A percentile compares a stretch with the other conserved stretches of the same genome.
phyloP scores from a whole-genome alignment of 1,139 yeast species.

The Suzukiozyma palmioleophila region DNA sequence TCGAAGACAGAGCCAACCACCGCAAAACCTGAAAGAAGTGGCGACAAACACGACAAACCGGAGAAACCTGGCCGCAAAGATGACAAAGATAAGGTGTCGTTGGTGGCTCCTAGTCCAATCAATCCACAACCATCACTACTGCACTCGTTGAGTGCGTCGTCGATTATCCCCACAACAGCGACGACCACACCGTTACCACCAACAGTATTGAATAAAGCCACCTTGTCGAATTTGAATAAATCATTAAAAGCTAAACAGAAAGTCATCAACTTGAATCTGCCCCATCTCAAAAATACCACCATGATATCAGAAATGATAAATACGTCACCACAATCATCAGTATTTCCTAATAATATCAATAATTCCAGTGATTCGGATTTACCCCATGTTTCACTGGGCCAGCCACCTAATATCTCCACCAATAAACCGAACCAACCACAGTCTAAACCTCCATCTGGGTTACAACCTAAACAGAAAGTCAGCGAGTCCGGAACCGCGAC shows the following conservation, averaged over 20 bases:
- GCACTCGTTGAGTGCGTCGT: conserved; percentile 1
- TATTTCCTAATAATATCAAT: conserved; percentile 19
- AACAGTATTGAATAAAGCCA: conserved; percentile 23
- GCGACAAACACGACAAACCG: background rate
- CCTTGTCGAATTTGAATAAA: conserved; percentile 35
- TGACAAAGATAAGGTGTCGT: background rate
- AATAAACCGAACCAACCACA: background rate
- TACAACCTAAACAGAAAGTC: background rate
- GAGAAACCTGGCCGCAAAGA: background rate
- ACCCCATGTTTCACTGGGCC: background rate
- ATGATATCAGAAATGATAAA: conserved; percentile 32
- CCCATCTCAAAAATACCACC: conserved; percentile 33
- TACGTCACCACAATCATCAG: conserved; percentile 28
- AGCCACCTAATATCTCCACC: background rate
- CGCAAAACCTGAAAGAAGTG: background rate
- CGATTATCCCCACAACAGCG: conserved; percentile 3
- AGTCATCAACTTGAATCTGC: conserved; percentile 33
- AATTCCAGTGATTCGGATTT: conserved; percentile 2
- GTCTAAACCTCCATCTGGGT: background rate
- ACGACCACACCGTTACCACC: conserved; percentile 9
- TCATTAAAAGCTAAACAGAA: conserved; percentile 40
- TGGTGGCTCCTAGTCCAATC: background rate
- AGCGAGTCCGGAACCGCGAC: conserved; percentile 2
- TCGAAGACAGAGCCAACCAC: no score
- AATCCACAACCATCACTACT: background rate